A percentile compares a stretch with the other conserved stretches of the same genome.
Evolutionary conservation across 1,139 yeast species (phyloP).

Genomic region (Zhuliangozyma parablackwelliae): DNA sequence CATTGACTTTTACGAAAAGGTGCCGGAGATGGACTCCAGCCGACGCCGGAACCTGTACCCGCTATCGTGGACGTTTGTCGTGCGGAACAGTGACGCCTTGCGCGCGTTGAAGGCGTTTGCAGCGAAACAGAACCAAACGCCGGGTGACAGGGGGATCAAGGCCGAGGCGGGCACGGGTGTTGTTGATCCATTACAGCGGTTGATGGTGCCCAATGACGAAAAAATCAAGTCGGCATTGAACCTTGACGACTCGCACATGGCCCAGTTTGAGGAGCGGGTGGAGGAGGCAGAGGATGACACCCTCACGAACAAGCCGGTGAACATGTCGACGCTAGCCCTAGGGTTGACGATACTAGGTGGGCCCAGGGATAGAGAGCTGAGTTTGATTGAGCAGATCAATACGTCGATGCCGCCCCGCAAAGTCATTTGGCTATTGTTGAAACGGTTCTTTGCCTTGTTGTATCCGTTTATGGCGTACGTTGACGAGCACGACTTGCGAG

Average conservation of each 20-base stretch:
- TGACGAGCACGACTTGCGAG: slow-evolving; percentile 23
- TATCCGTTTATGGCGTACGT: slow-evolving; percentile 30
- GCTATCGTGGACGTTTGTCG: slow-evolving; percentile 41
- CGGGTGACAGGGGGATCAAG: neutral
- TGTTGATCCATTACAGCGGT: slow-evolving; percentile 7
- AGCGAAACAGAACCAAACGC: slow-evolving; percentile 2
- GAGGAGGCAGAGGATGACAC: slow-evolving; percentile 32
- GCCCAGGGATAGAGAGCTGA: slow-evolving; percentile 20
- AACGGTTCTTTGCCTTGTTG: slow-evolving; percentile 21
- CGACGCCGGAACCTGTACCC: slow-evolving; percentile 39
- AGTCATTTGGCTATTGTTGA: slow-evolving; percentile 25
- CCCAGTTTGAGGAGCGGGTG: slow-evolving; percentile 24
- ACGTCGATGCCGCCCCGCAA: slow-evolving; percentile 26
- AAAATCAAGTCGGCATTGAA: slow-evolving; percentile 8
- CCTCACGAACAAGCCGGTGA: slow-evolving; percentile 5
- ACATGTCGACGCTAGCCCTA: slow-evolving; percentile 15
- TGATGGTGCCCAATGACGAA: slow-evolving; percentile 11
- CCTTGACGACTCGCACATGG: slow-evolving; percentile 8
- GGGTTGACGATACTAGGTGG: slow-evolving; percentile 24
- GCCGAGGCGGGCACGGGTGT: neutral
- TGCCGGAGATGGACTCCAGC: slow-evolving; percentile 22
- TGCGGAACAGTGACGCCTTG: slow-evolving; percentile 45
- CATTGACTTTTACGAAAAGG: slow-evolving; percentile 38
- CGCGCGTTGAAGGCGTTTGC: slow-evolving; percentile 29
- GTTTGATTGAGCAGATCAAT: slow-evolving; percentile 22